phyloP scores from a whole-genome alignment of 768 basidiomycete genomes.

The Pulveroboletus sp. region DNA sequence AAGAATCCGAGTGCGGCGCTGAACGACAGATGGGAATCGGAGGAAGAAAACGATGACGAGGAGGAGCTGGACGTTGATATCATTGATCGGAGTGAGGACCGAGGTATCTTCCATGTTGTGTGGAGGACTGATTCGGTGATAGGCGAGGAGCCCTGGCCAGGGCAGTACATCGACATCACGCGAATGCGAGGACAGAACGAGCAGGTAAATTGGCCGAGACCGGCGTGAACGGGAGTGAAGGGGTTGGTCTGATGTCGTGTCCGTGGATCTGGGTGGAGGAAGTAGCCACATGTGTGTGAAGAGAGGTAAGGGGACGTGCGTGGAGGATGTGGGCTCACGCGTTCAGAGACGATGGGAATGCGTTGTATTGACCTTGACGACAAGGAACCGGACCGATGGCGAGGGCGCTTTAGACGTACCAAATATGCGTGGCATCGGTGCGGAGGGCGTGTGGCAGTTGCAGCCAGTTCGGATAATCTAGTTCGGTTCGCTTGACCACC shows the following conservation, averaged over 20 bases:
- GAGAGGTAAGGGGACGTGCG: not conserved
- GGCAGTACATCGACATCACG: slow-evolving; percentile 73
- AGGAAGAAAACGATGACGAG: slow-evolving; percentile 51
- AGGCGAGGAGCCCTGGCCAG: slow-evolving; percentile 70
- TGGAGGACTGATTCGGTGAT: slow-evolving; percentile 10
- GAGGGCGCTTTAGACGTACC: no score
- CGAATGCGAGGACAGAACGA: slow-evolving; percentile 52
- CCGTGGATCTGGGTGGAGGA: not conserved
- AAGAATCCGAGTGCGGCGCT: slow-evolving; percentile 53
- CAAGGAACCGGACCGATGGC: not conserved
- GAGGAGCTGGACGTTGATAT: slow-evolving; percentile 51
- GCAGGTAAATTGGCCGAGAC: slow-evolving; percentile 68
- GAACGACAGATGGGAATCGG: slow-evolving; percentile 59
- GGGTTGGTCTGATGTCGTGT: not conserved
- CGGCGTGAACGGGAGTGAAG: slow-evolving; percentile 37
- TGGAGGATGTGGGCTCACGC: not conserved
- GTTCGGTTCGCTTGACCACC: slow-evolving; percentile 16
- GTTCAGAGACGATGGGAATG: slow-evolving; percentile 9
- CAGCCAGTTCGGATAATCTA: slow-evolving; percentile 4
- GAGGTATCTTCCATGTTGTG: not conserved
- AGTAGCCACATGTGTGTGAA: not conserved
- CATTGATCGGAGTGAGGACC: slow-evolving; percentile 62
- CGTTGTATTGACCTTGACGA: slow-evolving; percentile 14
- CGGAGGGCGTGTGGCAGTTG: slow-evolving; percentile 8
- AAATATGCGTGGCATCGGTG: not conserved